Base-by-base conservation (phyloP, 495 filamentous ascomycete species). In the Pyrenula aspistea region DNA sequence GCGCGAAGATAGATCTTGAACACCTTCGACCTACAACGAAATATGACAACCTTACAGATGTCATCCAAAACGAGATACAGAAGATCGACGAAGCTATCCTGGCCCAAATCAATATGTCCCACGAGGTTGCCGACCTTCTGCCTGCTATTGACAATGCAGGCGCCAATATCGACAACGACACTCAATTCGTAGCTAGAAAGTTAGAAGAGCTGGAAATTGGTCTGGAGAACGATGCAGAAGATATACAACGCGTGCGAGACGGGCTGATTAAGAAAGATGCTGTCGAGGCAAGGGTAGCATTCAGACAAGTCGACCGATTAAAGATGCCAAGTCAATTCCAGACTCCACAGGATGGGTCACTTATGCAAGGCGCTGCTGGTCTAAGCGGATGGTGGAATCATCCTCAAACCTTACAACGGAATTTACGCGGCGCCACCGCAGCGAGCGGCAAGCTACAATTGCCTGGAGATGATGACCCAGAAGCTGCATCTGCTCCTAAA, bases 11-110 rank as follows among this genome's bases (percentile, higher is more conserved):
- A 36, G 86, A 91, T 68, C 65, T 87, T 24, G 79, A 77, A 66
- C 84, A 88, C 64, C 74, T 96, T 22, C 79, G 87, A 11, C 81
- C 86, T 2, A 96, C 90, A 0, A 96, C 93, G 8, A 86, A 93
- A 56, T 96, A 90, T 72, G 84, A 85, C 66, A 92, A 95, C 71
- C 83, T 94, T 47, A 80, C 88, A 49, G 86, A 91, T 61, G 80
- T 86, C 36, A 72, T 96, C n/a, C 88, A 95, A 60, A 79, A 79
- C 52, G 67, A 86, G 51, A 85, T 98, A 49, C 80, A 86, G 54
- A 64, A 66, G 12, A 81, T 95, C 58, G 92, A 98, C 66, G 75
- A 77, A 20, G 77, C 79, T 63, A 87, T 95, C 57, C 75, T 84
- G 25, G 72, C 76, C 53, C 86, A 90, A 63, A 89, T 90, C 47